Percentiles rank a stretch among this genome's conserved stretches.
phyloP scores from a whole-genome alignment of 2,329 filamentous ascomycete genomes.

The Paecilomyces fulvus region DNA sequence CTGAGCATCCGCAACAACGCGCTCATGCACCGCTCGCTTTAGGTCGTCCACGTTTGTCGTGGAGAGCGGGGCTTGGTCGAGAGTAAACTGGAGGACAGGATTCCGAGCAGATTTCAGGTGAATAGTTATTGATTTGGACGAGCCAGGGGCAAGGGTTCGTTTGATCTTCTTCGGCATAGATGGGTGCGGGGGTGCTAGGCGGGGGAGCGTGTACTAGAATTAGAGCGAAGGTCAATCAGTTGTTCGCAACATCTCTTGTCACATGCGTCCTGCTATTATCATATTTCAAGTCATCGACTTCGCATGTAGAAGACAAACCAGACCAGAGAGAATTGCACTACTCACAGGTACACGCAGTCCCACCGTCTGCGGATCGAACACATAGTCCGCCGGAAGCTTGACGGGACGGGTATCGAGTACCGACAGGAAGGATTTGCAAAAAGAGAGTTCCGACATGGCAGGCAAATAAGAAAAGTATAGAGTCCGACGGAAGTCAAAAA shows the following conservation, averaged over 20 bases:
- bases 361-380: constrained; percentile 74
- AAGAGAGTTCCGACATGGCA: constrained; percentile 71
- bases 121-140: constrained; percentile 30
- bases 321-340: neutral
- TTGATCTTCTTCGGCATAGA: constrained; percentile 35
- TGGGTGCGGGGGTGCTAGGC: constrained; percentile 35
- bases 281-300: neutral
- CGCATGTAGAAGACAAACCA: neutral
- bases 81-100: constrained; percentile 58
- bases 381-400: constrained; percentile 82
- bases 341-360: constrained; percentile 68
- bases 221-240: neutral
- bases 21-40: constrained; percentile 58
- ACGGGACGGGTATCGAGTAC: constrained; percentile 68
- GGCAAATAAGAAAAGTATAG: neutral
- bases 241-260: neutral
- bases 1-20: constrained; percentile 49
- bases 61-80: constrained; percentile 52
- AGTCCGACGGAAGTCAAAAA: neutral
- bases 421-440: constrained; percentile 75
- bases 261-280: neutral
- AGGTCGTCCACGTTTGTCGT: constrained; percentile 71
- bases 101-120: constrained; percentile 57
- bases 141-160: constrained; percentile 24
- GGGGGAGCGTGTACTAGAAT: constrained; percentile 39